A percentile compares a stretch with the other conserved stretches of the same genome.
These are phyloP conservation scores for Penicillium riverlandense DNA, from an alignment of 495 filamentous ascomycete genomes.

Conservation along the genomic window DNA sequence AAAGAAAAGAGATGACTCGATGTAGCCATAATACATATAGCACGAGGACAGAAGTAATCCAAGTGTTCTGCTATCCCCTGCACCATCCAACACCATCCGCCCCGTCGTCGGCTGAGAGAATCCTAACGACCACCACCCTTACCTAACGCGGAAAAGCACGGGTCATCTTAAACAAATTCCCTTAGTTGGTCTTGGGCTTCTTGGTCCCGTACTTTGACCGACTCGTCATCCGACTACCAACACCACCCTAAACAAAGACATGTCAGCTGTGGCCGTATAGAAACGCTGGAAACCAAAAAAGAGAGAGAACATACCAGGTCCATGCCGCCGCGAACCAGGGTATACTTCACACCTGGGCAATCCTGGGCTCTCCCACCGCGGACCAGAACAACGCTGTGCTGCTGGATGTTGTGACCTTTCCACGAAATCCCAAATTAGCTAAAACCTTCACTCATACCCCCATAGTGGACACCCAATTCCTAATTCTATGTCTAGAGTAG, in stretches of 20 bases:
- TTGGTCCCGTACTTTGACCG: conserved; percentile 98
- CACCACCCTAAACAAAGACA: conserved; percentile 63
- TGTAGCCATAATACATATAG: too few species aligned
- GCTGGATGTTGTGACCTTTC: conserved; percentile 93
- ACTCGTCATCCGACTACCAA: conserved; percentile 70
- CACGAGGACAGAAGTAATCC: too few species aligned
- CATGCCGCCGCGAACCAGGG: conserved; percentile 82
- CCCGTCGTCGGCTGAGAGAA: too few species aligned
- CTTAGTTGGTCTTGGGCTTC: conserved; percentile 73
- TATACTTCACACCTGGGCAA: conserved; percentile 97
- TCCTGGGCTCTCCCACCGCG: conserved; percentile 88
- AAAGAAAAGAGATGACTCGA: too few species aligned
- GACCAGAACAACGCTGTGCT: conserved; percentile 94
- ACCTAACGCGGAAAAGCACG: background rate
- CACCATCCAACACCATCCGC: too few species aligned
- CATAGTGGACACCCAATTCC: too few species aligned
- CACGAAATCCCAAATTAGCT: conserved; percentile 2
- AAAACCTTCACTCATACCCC: conserved; percentile 1
- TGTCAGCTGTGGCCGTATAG: background rate
- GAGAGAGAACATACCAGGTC: conserved; percentile 68
- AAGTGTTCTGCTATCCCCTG: too few species aligned
- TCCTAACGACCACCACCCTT: too few species aligned
- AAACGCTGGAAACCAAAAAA: background rate
- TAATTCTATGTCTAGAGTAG: too few species aligned
- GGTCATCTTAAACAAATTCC: background rate